Conservation (phyloP, 2,329 filamentous ascomycete species). For the Aspergillus tanneri region DNA sequence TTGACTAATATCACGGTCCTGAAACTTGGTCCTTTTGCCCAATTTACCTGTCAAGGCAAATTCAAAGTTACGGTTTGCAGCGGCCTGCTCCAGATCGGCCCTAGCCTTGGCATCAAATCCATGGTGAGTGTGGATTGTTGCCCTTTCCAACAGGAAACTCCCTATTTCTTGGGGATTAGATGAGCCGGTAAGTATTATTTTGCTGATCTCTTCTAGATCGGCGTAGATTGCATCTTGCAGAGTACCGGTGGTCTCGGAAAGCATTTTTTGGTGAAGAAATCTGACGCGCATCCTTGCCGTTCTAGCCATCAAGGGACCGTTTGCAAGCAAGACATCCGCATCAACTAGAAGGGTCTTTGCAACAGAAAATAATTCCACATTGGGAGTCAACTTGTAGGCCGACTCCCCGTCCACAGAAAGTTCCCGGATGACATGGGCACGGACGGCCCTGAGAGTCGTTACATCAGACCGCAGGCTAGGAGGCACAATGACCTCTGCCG, state of each 20-base stretch:
- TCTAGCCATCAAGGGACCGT: slow-evolving; percentile 41
- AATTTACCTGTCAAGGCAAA: slow-evolving; percentile 83
- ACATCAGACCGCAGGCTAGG: slow-evolving; percentile 35
- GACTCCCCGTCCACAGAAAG: slow-evolving; percentile 81
- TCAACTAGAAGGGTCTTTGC: slow-evolving; percentile 62
- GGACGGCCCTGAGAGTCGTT: slow-evolving; percentile 47
- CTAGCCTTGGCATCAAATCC: slow-evolving; percentile 75
- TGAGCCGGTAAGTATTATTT: slow-evolving; percentile 29
- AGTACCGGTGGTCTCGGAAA: slow-evolving; percentile 61
- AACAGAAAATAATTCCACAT: slow-evolving; percentile 78
- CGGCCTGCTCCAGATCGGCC: slow-evolving; percentile 67
- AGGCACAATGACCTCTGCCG: slow-evolving; percentile 53
- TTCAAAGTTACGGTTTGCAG: slow-evolving; percentile 65
- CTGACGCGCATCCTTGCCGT: slow-evolving; percentile 72
- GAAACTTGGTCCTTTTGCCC: slow-evolving; percentile 61
- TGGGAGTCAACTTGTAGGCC: slow-evolving; percentile 79
- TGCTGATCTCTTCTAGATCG: slow-evolving; percentile 56
- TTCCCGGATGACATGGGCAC: slow-evolving; percentile 62
- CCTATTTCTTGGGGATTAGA: slow-evolving; percentile 54
- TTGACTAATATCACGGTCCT: slow-evolving; percentile 64
- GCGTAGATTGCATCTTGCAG: slow-evolving; percentile 62
- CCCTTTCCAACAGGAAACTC: slow-evolving; percentile 76
- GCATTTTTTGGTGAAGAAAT: slow-evolving; percentile 68
- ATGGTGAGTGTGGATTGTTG: slow-evolving; percentile 79
- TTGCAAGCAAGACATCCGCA: slow-evolving; percentile 45